A percentile compares a stretch with the other conserved stretches of the same genome.
Conservation (phyloP, 371 early-diverging fungal genomes). For the Parasitella parasitica region DNA sequence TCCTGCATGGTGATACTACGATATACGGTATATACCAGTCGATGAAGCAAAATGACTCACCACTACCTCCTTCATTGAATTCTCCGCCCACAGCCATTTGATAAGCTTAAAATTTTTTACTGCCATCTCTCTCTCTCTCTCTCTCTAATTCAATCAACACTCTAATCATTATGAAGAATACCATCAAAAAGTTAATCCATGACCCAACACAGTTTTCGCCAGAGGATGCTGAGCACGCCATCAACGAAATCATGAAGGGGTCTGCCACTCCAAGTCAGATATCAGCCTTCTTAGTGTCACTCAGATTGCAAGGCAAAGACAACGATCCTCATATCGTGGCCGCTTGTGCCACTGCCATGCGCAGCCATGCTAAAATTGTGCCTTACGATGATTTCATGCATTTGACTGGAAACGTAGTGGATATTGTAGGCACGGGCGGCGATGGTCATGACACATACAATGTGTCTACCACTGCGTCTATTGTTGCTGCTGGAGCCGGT, state of each 20-base stretch:
- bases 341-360: constrained; percentile 70
- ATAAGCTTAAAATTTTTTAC: neutral
- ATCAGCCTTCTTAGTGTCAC: constrained; percentile 78
- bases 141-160: neutral
- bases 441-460: constrained; percentile 97
- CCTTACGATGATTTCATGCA: constrained; percentile 44
- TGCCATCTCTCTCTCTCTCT: neutral
- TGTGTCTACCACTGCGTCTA: constrained; percentile 89
- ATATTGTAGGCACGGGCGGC: constrained; percentile 98
- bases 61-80: neutral
- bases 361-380: constrained; percentile 57
- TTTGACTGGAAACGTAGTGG: constrained; percentile 61
- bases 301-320: constrained; percentile 73
- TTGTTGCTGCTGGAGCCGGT: constrained; percentile 95
- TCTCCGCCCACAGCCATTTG: neutral
- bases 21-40: too few relatives aligned
- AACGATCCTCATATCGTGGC: constrained; percentile 79
- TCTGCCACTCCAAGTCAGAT: constrained; percentile 80
- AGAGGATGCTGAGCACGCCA: constrained; percentile 61
- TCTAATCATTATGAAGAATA: constrained; percentile 38
- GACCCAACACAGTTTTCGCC: constrained; percentile 68
- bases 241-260: constrained; percentile 77
- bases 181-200: constrained; percentile 63
- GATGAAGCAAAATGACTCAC: constrained; percentile 1
- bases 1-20: too few relatives aligned